A percentile compares a stretch with the other conserved stretches of the same genome.
phyloP scores from a whole-genome alignment of 106 monocot genomes.

The Dendrobium huoshanense region DNA sequence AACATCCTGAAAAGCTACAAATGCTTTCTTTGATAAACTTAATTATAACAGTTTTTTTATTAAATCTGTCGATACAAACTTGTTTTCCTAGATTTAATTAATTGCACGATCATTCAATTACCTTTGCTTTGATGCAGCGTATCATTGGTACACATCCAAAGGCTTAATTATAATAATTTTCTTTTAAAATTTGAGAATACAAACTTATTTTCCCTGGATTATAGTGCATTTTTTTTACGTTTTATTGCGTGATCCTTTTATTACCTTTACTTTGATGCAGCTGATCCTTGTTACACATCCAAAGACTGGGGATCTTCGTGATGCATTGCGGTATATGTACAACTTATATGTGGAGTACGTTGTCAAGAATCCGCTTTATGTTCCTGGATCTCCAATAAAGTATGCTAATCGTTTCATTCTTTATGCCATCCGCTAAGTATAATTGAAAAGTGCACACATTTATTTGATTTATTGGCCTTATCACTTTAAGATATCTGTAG shows the following conservation, averaged over 20 bases:
- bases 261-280: constrained; percentile 29
- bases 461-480: neutral
- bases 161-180: constrained; percentile 9
- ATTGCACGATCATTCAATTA: neutral
- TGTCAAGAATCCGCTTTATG: constrained; percentile 90
- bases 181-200: neutral
- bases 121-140: constrained; percentile 36
- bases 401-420: constrained; percentile 23
- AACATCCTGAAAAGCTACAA: neutral
- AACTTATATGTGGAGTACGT: constrained; percentile 92
- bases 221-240: neutral
- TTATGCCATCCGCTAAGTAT: neutral
- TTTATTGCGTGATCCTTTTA: neutral
- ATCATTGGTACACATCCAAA: constrained; percentile 86
- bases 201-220: neutral
- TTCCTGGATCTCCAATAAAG: constrained; percentile 74
- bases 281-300: constrained; percentile 89
- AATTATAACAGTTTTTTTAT: neutral
- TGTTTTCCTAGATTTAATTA: neutral
- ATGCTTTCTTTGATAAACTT: neutral
- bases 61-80: neutral
- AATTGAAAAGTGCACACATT: neutral
- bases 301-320: constrained; percentile 77
- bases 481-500: neutral
- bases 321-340: constrained; percentile 83